Evolutionary conservation across 108 stramenopile species (phyloP), one percentile per base, ranked within the genome.

Genomic region (Pseudonitzschia multiseries): DNA sequence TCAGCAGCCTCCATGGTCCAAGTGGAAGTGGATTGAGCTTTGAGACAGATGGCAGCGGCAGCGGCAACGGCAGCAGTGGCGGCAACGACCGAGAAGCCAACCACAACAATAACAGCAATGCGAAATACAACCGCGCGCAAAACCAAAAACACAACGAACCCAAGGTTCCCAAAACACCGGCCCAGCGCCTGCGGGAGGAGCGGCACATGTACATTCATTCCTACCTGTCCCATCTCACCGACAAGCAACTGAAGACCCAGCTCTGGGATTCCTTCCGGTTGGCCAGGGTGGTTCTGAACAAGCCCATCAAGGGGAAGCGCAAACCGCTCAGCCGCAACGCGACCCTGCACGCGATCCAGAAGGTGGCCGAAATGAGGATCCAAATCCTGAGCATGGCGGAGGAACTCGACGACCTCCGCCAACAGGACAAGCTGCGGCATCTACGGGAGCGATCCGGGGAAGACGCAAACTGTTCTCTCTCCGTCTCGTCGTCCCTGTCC

Each of bases 321-420:
- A 61, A 57, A 33, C 46, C 46, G 2, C 28, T 74, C 3, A 32
- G 43, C 0, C 53, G 17, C 29, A 73, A 73, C 51, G 44, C 73
- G 32, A 70, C 70, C 22, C 44, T 79, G 0, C 53, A 73, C 40
- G 65, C 79, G 14, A 79, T 79, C 44, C 72, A 68, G 28, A 52
- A 70, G 53, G 79, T 79, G 21, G 79, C 79, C 26, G 71, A 78
- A 62, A 78, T 78, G 77, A 78, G 71, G 12, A 24, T 67, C 18
- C 66, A 48, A 50, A 67, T 67, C 22, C n/a, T 50, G 0, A 21
- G 14, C 24, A 24, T 67, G 66, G 27, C 61, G 36, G 61, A 62
- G 29, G 33, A 62, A 40, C n/a, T 62, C n/a, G 61, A 62, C n/a
- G 8, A 33, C 8, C 31, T 29, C 29, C 32, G n/a, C 14, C 61